Base-by-base conservation (phyloP, 2,329 filamentous ascomycete species). In the Mycosphaerelloides madeirae region DNA sequence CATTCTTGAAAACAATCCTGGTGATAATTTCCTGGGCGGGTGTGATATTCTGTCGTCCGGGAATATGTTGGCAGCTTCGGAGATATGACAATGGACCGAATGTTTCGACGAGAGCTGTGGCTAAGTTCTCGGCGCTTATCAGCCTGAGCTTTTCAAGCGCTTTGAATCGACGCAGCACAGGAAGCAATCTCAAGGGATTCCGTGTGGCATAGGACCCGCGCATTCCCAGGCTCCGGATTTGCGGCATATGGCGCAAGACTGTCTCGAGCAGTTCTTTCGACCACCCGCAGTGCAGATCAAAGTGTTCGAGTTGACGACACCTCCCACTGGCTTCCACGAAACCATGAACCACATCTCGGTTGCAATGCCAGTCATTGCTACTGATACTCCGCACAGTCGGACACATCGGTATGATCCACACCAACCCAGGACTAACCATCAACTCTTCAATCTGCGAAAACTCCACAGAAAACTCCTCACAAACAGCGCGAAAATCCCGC, bases 391-490 rank as follows among this genome's bases (percentile, higher is more conserved):
- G n/a, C 7, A 41, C 19, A 22, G 29, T 31, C 16, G 43, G 38
- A 28, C 43, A 46, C 11, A 12, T 37, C 1, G 38, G 29, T 3
- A 46, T 33, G 7, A 46, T 39, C 43, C 38, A 46, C 9, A 37
- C 29, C 37, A 46, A 33, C 14, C 35, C 7, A 2, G 38, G 38
- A 9, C 16, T 36, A 11, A 41, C 5, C 11, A 29, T 22, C 32
- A 41, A 11, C 25, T 41, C 38, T n/a, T 25, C 36, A n/a, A 46
- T 36, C 14, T 34, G 12, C 1, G 31, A 22, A 8, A 46, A 12
- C 13, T 11, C 18, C 3, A 25, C n/a, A 3, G 15, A n/a, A 4
- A 2, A n/a, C 4, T 36, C 14, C 15, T 31, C 38, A 13, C 11
- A 25, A 14, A n/a, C 31, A 12, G 16, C 31, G 6, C 14, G 8